A percentile compares a stretch with the other conserved stretches of the same genome.
Conservation (phyloP, 2,329 filamentous ascomycete genomes). For the Verticillium albo-atrum region DNA sequence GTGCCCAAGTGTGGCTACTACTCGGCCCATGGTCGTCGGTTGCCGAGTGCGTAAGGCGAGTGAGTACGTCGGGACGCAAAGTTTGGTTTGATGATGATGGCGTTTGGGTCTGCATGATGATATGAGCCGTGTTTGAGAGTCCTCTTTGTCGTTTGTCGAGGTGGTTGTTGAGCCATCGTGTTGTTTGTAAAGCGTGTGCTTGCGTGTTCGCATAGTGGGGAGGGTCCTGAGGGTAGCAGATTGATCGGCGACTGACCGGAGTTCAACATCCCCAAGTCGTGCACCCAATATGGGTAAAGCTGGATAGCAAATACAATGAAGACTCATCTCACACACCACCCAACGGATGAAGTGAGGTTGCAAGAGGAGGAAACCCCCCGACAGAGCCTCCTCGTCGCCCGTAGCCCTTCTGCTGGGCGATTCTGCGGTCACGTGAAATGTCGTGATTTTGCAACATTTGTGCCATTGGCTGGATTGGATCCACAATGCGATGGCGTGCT, state of each 20-base stretch:
- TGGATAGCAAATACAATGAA: conserved; percentile 7
- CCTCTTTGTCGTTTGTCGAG: neutral
- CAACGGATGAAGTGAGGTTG: conserved; percentile 6
- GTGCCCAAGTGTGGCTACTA: conserved; percentile 68
- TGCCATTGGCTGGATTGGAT: conserved; percentile 7
- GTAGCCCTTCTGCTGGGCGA: conserved; percentile 6
- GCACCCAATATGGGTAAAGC: conserved; percentile 4
- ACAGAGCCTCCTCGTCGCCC: conserved; percentile 5
- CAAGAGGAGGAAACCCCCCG: conserved; percentile 7
- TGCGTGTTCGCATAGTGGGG: neutral
- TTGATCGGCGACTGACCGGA: neutral
- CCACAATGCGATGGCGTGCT: conserved; percentile 11
- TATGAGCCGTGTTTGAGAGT: neutral
- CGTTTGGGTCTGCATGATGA: neutral
- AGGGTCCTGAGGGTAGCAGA: neutral
- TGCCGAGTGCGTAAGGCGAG: conserved; percentile 32
- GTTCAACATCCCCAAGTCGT: neutral
- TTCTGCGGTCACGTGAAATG: conserved; percentile 12
- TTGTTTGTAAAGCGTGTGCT: neutral
- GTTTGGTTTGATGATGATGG: neutral
- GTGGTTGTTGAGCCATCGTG: neutral
- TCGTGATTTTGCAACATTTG: conserved; percentile 10
- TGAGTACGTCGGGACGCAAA: neutral
- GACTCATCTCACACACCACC: conserved; percentile 1
- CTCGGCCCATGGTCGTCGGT: conserved; percentile 52